A percentile compares a stretch with the other conserved stretches of the same genome.
Evolutionary conservation across 371 early-diverging fungal genomes (phyloP).

Genomic region (Circinella minor): DNA sequence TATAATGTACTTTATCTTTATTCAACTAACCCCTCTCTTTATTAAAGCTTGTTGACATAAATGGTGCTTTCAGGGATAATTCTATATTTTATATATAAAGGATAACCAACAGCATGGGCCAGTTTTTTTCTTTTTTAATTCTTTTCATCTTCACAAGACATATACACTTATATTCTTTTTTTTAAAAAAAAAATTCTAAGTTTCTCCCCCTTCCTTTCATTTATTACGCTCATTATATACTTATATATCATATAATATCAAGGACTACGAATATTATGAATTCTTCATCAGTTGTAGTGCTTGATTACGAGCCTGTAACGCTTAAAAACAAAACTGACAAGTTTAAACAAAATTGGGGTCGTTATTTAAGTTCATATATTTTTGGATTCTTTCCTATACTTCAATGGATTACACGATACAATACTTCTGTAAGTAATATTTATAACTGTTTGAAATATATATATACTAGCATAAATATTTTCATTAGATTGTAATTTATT

Average conservation of each 20-base stretch:
- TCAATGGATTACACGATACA: slow-evolving; percentile 39
- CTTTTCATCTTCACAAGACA: background rate
- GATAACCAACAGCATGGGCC: background rate
- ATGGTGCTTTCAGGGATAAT: background rate
- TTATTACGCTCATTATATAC: background rate
- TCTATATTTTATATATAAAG: background rate
- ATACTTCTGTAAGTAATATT: slow-evolving; percentile 26
- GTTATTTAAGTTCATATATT: slow-evolving; percentile 10
- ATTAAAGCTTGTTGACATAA: background rate
- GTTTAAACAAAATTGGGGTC: slow-evolving; percentile 4
- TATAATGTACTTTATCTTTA: too few species aligned
- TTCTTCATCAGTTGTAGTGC: slow-evolving; percentile 1
- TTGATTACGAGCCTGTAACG: slow-evolving; percentile 21
- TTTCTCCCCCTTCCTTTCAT: background rate
- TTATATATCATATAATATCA: too few species aligned
- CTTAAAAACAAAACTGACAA: slow-evolving; percentile 8
- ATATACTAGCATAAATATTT: background rate
- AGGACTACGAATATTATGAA: background rate
- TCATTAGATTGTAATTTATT: too few species aligned
- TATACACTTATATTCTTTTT: too few species aligned
- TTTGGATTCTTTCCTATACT: slow-evolving; percentile 23
- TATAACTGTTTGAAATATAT: background rate
- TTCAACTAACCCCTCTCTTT: background rate
- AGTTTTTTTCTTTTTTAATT: background rate
- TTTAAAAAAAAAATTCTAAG: too few species aligned